A percentile compares a stretch with the other conserved stretches of the same genome.
Evolutionary conservation across 306 rosid species (phyloP).

Genomic region (Senna tora): DNA sequence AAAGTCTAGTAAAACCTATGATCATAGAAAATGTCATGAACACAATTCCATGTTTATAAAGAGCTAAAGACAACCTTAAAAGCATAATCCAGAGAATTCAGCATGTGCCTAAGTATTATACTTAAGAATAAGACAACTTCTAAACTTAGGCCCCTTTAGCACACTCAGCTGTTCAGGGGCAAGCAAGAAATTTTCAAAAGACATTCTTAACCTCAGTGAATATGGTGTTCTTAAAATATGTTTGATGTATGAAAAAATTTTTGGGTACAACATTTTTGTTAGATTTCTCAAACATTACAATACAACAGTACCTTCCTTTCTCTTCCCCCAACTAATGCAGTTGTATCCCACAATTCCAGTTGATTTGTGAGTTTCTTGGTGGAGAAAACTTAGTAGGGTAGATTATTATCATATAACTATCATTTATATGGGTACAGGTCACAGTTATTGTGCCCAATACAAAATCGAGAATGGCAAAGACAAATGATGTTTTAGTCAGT

Average conservation of each 20-base stretch:
- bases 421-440: neutral
- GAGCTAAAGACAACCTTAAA: conserved; percentile 15
- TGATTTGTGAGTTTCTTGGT: neutral
- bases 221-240: neutral
- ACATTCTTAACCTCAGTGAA: neutral
- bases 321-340: conserved; percentile 26
- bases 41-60: conserved; percentile 15
- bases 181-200: neutral
- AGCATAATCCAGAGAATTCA: conserved; percentile 13
- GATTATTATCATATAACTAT: neutral
- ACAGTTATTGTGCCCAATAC: neutral
- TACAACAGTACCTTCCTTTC: neutral
- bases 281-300: conserved; percentile 5
- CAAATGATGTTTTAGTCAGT: conserved; percentile 7
- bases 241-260: neutral
- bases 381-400: neutral
- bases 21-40: conserved; percentile 29
- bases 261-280: neutral
- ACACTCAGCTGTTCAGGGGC: conserved; percentile 8
- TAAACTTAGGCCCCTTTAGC: conserved; percentile 15
- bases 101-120: neutral
- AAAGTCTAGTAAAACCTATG: conserved; percentile 38
- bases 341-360: neutral
- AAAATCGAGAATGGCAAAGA: neutral
- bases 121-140: conserved; percentile 21